Conservation (phyloP, 179 eudicot genomes). For the Carnegiea gigantea region DNA sequence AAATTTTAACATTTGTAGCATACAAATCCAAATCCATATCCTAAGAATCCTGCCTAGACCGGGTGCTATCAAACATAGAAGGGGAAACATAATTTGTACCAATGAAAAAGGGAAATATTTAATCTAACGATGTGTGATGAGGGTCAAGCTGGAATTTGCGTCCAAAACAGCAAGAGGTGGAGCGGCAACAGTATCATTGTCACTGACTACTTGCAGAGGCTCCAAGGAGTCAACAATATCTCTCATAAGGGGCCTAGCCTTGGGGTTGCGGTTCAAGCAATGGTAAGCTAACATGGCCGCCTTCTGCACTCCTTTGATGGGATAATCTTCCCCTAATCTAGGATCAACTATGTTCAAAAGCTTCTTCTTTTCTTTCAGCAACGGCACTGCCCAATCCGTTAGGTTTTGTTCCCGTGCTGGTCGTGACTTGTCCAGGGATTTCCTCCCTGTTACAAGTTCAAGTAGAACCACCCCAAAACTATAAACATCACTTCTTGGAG, state of each 20-base stretch:
- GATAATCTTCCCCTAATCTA: constrained; percentile 72
- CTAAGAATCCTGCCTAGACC: neutral
- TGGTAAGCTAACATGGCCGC: constrained; percentile 92
- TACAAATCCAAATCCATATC: neutral
- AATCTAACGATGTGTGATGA: neutral
- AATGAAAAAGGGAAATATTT: neutral
- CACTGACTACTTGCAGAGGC: constrained; percentile 57
- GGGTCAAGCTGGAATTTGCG: constrained; percentile 7
- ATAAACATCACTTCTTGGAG: constrained; percentile 83
- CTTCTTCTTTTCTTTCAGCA: constrained; percentile 78
- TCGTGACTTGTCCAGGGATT: constrained; percentile 72
- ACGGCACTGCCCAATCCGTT: constrained; percentile 83
- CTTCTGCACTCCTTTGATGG: constrained; percentile 75
- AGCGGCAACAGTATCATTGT: neutral
- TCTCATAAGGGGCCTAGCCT: constrained; percentile 87
- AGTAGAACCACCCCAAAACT: constrained; percentile 91
- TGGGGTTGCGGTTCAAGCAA: constrained; percentile 85
- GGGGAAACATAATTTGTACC: neutral
- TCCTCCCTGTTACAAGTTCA: constrained; percentile 86
- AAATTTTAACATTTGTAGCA: neutral
- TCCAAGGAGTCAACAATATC: constrained; percentile 85
- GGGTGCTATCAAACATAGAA: neutral
- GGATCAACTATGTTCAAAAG: constrained; percentile 64
- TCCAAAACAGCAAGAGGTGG: constrained; percentile 1
- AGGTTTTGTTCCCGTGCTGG: constrained; percentile 86